phyloP scores from a whole-genome alignment of 1,139 yeast genomes.

The Kodamaea sp. region DNA sequence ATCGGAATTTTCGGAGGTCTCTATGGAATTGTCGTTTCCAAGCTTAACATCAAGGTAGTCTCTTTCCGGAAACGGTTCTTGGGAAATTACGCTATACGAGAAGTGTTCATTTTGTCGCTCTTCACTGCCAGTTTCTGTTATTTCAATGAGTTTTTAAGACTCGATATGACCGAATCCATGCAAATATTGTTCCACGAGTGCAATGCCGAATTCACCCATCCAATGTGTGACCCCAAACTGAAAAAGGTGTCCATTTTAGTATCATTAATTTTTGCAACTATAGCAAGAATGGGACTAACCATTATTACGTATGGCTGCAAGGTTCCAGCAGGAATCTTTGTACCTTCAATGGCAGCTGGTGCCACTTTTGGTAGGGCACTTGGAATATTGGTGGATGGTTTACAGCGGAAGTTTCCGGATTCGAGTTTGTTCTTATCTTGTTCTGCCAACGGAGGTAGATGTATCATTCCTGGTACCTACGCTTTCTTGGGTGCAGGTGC shows the following conservation, averaged over 20 bases:
- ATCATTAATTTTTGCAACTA: constrained; percentile 69
- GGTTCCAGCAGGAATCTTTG: constrained; percentile 95
- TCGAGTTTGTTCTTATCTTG: constrained; percentile 52
- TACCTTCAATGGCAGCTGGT: constrained; percentile 96
- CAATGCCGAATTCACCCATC: constrained; percentile 42
- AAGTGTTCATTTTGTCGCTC: constrained; percentile 66
- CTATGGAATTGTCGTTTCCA: constrained; percentile 82
- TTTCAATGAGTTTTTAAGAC: constrained; percentile 73
- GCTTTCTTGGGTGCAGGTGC: constrained; percentile 98
- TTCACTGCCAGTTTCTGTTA: constrained; percentile 79
- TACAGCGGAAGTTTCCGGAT: constrained; percentile 47
- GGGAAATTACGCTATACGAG: constrained; percentile 59
- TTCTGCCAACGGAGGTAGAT: constrained; percentile 36
- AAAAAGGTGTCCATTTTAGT: constrained; percentile 31
- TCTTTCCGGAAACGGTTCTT: constrained; percentile 75
- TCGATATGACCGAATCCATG: constrained; percentile 97
- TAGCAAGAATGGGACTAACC: constrained; percentile 68
- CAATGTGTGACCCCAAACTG: constrained; percentile 51
- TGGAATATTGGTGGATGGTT: constrained; percentile 66
- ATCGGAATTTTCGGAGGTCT: constrained; percentile 90
- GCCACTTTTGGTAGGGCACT: constrained; percentile 89
- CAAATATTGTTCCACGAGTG: constrained; percentile 87
- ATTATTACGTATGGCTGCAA: constrained; percentile 87
- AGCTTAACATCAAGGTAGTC: constrained; percentile 75
- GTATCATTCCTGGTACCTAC: constrained; percentile 90